Evolutionary conservation across 2,329 filamentous ascomycete species (phyloP), one percentile per base, ranked within the genome.

Genomic region (Colletotrichum gloeosporioides): DNA sequence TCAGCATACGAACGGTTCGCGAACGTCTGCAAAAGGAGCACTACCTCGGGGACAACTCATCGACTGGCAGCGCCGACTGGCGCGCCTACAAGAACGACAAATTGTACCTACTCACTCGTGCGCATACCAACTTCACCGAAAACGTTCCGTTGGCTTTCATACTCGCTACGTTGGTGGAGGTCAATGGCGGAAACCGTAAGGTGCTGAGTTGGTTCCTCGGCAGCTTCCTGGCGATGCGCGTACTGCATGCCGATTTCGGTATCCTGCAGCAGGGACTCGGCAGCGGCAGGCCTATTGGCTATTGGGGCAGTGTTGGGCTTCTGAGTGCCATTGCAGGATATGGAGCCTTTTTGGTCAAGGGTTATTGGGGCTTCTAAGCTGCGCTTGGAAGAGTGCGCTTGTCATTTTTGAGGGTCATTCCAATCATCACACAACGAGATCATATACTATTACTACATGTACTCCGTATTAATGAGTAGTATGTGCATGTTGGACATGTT

Each of bases 151-250:
- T 71, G 22, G 62, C 53, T 12, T 44, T 75, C 15, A 49, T 67
- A 31, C 61, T 75, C 3, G 73, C 69, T 12, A 31, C 68, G 1
- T 16, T 44, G 53, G 29, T 55, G 1, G 73, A 75, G 62, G 32
- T 75, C n/a, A 75, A 72, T 31, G 69, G 73, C 6, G 73, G 73
- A 10, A 67, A n/a, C 22, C 73, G 73, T 8, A 63, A 53, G 29
- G n/a, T 12, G 4, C 53, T 75, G 13, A 53, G 62, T 29, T 75
- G 69, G 73, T 18, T 72, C 12, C 69, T 75, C 32, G 69, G 68
- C 12, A 27, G 53, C 13, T 61, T 75, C 49, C 36, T 72, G 5
- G 68, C 25, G 10, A 7, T 71, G 6, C 62, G 73, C 12, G 68
- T 75, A 34, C 15, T 75, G 7, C 73, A 75, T 15, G 69, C 73